Conservation (phyloP, 495 filamentous ascomycete species). For the Aspergillus homomorphus region DNA sequence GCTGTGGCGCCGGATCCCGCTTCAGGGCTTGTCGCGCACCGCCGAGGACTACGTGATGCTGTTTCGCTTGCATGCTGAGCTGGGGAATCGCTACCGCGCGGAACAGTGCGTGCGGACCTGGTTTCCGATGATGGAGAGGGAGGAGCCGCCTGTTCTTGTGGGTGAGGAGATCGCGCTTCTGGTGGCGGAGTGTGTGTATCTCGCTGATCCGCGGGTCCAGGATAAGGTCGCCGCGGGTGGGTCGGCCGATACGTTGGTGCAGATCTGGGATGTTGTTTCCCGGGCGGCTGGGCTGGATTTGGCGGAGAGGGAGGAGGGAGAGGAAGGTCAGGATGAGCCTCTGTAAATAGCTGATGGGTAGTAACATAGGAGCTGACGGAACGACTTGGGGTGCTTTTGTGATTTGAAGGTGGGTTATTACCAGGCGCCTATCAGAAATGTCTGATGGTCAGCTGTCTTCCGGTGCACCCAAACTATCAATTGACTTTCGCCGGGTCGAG, state of each 20-base stretch:
- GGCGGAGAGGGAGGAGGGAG: neutral
- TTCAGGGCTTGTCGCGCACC: conserved; percentile 48
- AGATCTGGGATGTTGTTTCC: neutral
- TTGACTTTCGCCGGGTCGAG: no score
- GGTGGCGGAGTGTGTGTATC: conserved; percentile 48
- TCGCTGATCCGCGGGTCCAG: conserved; percentile 48
- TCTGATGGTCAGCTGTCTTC: no score
- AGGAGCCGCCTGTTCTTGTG: conserved; percentile 50
- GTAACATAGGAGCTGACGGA: no score
- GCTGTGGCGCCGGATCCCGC: conserved; percentile 55
- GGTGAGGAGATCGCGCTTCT: conserved; percentile 37
- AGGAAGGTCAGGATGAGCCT: neutral
- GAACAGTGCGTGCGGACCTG: conserved; percentile 49
- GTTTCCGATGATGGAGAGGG: conserved; percentile 56
- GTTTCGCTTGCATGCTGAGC: conserved; percentile 50
- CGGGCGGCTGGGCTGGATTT: neutral
- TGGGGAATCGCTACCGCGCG: conserved; percentile 42
- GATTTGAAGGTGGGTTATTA: no score
- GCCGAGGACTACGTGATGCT: conserved; percentile 54
- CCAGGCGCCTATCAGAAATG: no score
- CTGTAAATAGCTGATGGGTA: no score
- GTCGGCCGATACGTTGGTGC: neutral
- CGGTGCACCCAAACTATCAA: no score
- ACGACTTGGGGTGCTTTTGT: no score
- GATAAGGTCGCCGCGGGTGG: no score